A percentile compares a stretch with the other conserved stretches of the same genome.
Conservation (phyloP, 2,329 filamentous ascomycete genomes). For the Thermothelomyces thermophilus region DNA sequence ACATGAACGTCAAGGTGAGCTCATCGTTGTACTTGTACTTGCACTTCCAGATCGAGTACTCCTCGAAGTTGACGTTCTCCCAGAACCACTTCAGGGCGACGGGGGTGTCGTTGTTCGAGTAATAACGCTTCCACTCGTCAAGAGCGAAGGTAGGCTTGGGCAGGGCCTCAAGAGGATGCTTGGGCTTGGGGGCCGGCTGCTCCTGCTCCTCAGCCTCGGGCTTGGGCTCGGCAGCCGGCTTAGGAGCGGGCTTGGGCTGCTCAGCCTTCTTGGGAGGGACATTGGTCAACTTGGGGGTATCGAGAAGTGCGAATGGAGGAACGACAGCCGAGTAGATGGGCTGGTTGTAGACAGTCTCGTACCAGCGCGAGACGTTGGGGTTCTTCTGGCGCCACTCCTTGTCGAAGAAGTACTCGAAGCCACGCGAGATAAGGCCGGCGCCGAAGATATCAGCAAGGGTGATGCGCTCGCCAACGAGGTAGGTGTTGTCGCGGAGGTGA, state of each 20-base stretch:
- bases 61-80: constrained; percentile 87
- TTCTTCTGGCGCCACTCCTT: constrained; percentile 76
- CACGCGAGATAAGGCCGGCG: constrained; percentile 70
- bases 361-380: constrained; percentile 90
- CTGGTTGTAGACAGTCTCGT: constrained; percentile 88
- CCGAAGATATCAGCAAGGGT: constrained; percentile 92
- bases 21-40: constrained; percentile 99
- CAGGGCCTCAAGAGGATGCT: constrained; percentile 89
- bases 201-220: constrained; percentile 40
- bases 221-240: constrained; percentile 33
- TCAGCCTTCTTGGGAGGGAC: constrained; percentile 71
- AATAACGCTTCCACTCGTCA: constrained; percentile 98
- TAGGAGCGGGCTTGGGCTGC: constrained; percentile 49
- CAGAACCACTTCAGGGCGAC: constrained; percentile 95
- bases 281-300: constrained; percentile 69
- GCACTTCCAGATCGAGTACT: constrained; percentile 91
- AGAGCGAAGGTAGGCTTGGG: constrained; percentile 73
- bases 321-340: constrained; percentile 79
- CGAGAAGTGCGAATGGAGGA: constrained; percentile 69
- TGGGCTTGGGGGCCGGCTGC: constrained; percentile 68
- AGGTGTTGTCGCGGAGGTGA: constrained; percentile 88
- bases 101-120: constrained; percentile 90
- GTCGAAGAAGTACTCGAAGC: constrained; percentile 92
- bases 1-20: constrained; percentile 97
- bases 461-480: constrained; percentile 94